Conservation (phyloP, 495 filamentous ascomycete genomes). For the Monascus purpureus region DNA sequence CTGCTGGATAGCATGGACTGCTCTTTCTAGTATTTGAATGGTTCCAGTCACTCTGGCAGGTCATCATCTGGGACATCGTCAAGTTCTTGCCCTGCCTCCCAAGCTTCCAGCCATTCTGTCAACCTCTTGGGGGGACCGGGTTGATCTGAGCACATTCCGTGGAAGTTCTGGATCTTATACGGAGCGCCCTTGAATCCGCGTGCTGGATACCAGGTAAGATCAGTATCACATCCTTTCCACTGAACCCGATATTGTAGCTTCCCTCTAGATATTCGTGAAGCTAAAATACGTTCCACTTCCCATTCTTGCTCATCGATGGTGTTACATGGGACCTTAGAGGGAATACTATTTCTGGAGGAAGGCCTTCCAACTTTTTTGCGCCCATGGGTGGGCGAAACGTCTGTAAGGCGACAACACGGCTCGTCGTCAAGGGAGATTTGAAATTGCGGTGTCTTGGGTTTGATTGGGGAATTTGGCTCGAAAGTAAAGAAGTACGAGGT, state of each 20-base stretch:
- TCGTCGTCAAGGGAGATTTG: neutral
- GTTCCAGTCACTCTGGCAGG: neutral
- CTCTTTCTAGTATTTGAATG: too few relatives aligned
- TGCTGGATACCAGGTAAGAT: constrained; percentile 2
- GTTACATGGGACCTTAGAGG: neutral
- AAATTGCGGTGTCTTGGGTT: neutral
- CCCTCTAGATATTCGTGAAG: neutral
- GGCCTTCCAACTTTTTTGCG: neutral
- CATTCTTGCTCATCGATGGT: constrained; percentile 1
- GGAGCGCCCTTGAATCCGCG: constrained; percentile 1
- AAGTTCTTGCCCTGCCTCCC: too few relatives aligned
- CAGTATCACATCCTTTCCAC: neutral
- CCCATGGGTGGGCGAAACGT: neutral
- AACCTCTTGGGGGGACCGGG: neutral
- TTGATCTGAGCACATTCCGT: neutral
- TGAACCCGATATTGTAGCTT: constrained; percentile 1
- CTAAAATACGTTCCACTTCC: constrained; percentile 1
- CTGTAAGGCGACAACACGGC: neutral
- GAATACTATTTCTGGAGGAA: neutral
- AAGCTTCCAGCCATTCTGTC: constrained; percentile 1
- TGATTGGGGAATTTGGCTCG: neutral
- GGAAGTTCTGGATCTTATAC: neutral
- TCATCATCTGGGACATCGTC: neutral
- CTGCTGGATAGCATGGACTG: too few relatives aligned
- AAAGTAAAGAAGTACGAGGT: neutral